phyloP scores from a whole-genome alignment of 768 basidiomycete genomes.

The Leccinum fibrillosum region DNA sequence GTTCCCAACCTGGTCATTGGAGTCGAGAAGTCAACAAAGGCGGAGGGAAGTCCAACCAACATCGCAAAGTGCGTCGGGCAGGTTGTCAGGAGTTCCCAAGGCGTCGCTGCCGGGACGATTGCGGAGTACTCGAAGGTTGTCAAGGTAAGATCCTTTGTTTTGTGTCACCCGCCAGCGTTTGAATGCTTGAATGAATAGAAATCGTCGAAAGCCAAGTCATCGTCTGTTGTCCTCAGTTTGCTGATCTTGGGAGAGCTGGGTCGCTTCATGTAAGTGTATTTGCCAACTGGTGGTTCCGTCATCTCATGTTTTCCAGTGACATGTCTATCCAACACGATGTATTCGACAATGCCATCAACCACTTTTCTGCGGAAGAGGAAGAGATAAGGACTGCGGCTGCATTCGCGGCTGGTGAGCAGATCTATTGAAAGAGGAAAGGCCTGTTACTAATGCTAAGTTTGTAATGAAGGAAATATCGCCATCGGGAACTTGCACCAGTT shows the following conservation, averaged over 20 bases:
- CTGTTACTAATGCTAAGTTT: neutral
- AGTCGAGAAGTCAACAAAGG: slow-evolving; percentile 61
- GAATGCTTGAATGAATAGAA: slow-evolving; percentile 31
- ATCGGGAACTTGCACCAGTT: slow-evolving; percentile 89
- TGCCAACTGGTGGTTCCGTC: neutral
- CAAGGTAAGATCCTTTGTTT: slow-evolving; percentile 47
- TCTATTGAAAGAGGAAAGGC: neutral
- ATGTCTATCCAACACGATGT: slow-evolving; percentile 79
- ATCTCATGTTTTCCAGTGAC: slow-evolving; percentile 52
- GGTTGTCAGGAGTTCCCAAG: slow-evolving; percentile 68
- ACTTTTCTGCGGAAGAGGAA: slow-evolving; percentile 77
- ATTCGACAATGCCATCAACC: slow-evolving; percentile 69
- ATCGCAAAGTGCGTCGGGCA: slow-evolving; percentile 85
- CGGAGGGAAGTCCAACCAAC: slow-evolving; percentile 57
- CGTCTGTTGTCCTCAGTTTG: slow-evolving; percentile 76
- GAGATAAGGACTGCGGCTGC: slow-evolving; percentile 89
- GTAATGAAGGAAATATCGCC: slow-evolving; percentile 79
- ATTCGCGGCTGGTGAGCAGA: slow-evolving; percentile 78
- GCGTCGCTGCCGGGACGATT: slow-evolving; percentile 77
- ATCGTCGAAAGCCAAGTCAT: slow-evolving; percentile 59
- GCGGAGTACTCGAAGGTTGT: slow-evolving; percentile 81
- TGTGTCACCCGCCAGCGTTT: neutral
- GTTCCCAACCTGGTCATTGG: slow-evolving; percentile 70
- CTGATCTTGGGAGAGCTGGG: slow-evolving; percentile 92
- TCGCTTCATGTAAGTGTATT: slow-evolving; percentile 64